These are phyloP conservation scores for Fusarium newnesense DNA, from an alignment of 2,329 filamentous ascomycete species.

Conservation along the genomic window DNA sequence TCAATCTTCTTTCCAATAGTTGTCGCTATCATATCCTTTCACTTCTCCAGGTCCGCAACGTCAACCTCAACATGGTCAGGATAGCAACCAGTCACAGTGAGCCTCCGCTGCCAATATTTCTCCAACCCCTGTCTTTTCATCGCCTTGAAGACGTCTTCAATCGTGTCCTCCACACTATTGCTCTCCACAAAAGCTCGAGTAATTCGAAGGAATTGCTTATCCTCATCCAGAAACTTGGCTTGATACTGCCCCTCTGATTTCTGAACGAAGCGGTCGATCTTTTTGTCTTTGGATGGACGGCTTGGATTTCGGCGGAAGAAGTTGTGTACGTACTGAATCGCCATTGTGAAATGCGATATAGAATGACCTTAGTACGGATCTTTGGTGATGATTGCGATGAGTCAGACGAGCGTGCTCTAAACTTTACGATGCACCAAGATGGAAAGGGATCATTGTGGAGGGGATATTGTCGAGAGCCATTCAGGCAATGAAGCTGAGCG, in stretches of 20 bases:
- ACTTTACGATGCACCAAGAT: no score
- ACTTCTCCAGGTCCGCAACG: not conserved
- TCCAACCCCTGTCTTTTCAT: accelerated
- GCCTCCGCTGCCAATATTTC: not conserved
- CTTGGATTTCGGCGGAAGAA: not conserved
- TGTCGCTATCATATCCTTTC: not conserved
- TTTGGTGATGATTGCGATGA: not conserved
- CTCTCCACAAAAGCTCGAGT: not conserved
- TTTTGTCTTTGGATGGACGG: not conserved
- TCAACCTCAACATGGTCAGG: not conserved
- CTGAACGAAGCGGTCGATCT: not conserved
- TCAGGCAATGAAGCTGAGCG: no score
- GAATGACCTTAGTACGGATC: accelerated
- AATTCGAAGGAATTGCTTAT: not conserved
- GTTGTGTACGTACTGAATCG: not conserved
- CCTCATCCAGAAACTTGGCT: not conserved
- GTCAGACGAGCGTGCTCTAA: accelerated
- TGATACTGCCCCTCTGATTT: not conserved
- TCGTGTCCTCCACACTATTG: not conserved
- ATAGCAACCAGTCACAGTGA: not conserved
- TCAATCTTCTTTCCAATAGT: not conserved
- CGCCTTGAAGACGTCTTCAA: not conserved
- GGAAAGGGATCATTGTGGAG: accelerated
- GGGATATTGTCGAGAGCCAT: accelerated
- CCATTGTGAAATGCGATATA: not conserved